phyloP scores from a whole-genome alignment of 495 filamentous ascomycete genomes.

The Chaetomium tenue region DNA sequence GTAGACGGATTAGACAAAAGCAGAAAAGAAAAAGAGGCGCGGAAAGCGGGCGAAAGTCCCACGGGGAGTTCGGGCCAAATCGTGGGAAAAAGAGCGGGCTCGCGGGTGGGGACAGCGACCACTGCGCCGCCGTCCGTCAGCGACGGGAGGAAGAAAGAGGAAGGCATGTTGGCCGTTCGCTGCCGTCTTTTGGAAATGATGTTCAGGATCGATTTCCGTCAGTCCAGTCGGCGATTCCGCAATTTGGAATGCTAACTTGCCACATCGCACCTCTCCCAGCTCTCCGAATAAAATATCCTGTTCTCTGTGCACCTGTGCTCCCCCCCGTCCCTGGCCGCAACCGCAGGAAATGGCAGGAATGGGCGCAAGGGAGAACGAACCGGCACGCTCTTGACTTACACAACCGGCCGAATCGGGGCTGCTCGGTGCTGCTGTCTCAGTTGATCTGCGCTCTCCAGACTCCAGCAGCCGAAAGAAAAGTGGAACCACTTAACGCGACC shows the following conservation, averaged over 20 bases:
- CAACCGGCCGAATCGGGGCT: not conserved
- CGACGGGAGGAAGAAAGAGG: not conserved
- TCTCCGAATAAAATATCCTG: not conserved
- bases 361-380: not conserved
- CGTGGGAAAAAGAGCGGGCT: too few relatives aligned
- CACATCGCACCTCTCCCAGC: not conserved
- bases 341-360: too few relatives aligned
- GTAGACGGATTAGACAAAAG: too few relatives aligned
- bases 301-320: not conserved
- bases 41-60: too few relatives aligned
- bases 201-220: not conserved
- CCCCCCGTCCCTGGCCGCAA: not conserved
- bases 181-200: not conserved
- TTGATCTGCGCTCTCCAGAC: slow-evolving; percentile 10
- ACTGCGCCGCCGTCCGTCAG: slow-evolving; percentile 10
- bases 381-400: slow-evolving; percentile 8
- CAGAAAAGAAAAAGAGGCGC: too few relatives aligned
- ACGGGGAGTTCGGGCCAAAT: too few relatives aligned
- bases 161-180: not conserved
- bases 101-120: too few relatives aligned
- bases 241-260: not conserved
- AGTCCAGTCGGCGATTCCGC: not conserved
- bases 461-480: not conserved
- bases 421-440: not conserved
- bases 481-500: slow-evolving; percentile 18